Conservation (phyloP, 306 rosid genomes). For the Neltuma alba region DNA sequence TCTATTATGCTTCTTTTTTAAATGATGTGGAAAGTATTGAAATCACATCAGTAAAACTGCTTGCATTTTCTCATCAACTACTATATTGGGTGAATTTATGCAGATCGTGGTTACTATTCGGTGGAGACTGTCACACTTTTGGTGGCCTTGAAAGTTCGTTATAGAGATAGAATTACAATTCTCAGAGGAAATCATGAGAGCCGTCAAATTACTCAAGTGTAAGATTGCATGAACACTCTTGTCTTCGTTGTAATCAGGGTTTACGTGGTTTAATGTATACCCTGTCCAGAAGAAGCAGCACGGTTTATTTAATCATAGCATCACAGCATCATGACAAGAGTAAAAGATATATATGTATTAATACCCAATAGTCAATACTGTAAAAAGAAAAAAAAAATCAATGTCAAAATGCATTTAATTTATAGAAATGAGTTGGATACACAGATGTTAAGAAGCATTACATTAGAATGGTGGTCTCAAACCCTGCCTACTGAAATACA, state of each 20-base stretch:
- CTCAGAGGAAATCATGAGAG: constrained; percentile 98
- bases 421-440: background rate
- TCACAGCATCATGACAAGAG: background rate
- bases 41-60: constrained; percentile 17
- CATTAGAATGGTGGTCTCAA: background rate
- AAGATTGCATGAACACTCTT: constrained; percentile 41
- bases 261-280: constrained; percentile 21
- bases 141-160: constrained; percentile 96
- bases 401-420: background rate
- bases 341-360: background rate
- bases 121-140: constrained; percentile 97
- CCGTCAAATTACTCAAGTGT: constrained; percentile 99
- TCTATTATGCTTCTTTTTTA: background rate
- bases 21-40: constrained; percentile 21
- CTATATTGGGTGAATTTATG: constrained; percentile 43
- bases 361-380: background rate
- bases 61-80: constrained; percentile 38
- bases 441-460: background rate
- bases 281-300: constrained; percentile 24
- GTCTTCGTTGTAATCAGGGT: background rate
- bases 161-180: constrained; percentile 98
- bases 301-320: constrained; percentile 13
- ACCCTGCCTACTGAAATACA: constrained; percentile 21
- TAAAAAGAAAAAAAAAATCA: background rate
- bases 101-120: constrained; percentile 76